Conservation (phyloP, 805 yeast genomes). For the Yamadazyma philogaea region DNA sequence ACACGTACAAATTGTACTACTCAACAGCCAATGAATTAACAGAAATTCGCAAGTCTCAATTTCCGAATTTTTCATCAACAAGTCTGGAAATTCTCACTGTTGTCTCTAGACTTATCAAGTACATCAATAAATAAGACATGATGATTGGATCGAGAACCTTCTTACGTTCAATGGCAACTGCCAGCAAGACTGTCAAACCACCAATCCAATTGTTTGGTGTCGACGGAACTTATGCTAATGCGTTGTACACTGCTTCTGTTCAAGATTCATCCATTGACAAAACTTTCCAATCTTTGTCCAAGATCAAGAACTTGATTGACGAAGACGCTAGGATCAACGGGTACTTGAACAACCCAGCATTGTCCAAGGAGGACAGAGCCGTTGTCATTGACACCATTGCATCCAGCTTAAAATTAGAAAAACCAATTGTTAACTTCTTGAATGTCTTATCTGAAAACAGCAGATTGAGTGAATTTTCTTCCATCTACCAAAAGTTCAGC, state of each 20-base stretch:
- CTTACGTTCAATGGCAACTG: slow-evolving; percentile 71
- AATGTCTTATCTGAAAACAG: slow-evolving; percentile 89
- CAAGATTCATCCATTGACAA: slow-evolving; percentile 73
- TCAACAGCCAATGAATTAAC: slow-evolving; percentile 13
- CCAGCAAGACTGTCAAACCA: slow-evolving; percentile 64
- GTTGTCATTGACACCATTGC: slow-evolving; percentile 62
- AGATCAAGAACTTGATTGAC: slow-evolving; percentile 52
- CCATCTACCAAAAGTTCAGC: slow-evolving; percentile 68
- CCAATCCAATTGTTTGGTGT: slow-evolving; percentile 93
- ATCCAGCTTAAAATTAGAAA: slow-evolving; percentile 51
- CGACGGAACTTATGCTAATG: slow-evolving; percentile 96
- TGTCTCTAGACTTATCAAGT: slow-evolving; percentile 4
- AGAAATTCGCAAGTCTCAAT: slow-evolving; percentile 6
- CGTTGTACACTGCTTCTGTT: slow-evolving; percentile 88
- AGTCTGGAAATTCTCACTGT: slow-evolving; percentile 6
- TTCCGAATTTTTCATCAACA: slow-evolving; percentile 12
- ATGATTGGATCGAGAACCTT: slow-evolving; percentile 14
- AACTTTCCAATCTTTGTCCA: slow-evolving; percentile 61
- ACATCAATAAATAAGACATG: neutral
- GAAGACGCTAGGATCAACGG: slow-evolving; percentile 62
- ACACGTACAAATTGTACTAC: slow-evolving; percentile 8
- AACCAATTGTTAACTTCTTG: slow-evolving; percentile 75
- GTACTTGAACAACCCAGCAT: slow-evolving; percentile 77
- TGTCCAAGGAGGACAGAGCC: slow-evolving; percentile 71
- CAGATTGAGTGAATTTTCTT: slow-evolving; percentile 70